Percentiles rank a stretch among this genome's conserved stretches.
Evolutionary conservation across 306 rosid species (phyloP).

Genomic region (Lathyrus aphaca): DNA sequence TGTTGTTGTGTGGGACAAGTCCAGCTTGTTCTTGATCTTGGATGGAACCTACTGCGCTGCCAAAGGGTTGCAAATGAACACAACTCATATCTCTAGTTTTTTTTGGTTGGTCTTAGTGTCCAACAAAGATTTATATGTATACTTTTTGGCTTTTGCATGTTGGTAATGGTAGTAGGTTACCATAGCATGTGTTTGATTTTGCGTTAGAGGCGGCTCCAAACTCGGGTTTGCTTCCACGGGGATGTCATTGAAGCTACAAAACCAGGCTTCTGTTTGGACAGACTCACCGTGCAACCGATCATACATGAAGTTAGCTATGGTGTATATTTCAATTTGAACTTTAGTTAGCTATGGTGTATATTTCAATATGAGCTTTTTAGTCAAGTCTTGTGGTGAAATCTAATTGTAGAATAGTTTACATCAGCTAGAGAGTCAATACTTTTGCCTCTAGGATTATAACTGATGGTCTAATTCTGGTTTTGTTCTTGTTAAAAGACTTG

Average conservation of each 20-base stretch:
- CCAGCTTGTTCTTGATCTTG: conserved; percentile 46
- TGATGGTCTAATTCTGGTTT: background rate
- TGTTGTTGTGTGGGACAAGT: conserved; percentile 69
- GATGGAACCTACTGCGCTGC: background rate
- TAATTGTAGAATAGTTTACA: conserved; percentile 40
- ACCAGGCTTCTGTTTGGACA: background rate
- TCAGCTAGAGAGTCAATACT: conserved; percentile 26
- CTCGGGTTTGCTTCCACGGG: background rate
- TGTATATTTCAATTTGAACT: conserved; percentile 36
- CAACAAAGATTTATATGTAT: conserved; percentile 27
- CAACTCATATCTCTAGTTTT: background rate
- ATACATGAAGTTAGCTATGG: conserved; percentile 10
- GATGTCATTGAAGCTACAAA: background rate
- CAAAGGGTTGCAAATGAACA: too few species aligned
- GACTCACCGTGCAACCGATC: background rate
- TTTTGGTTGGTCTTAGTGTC: background rate
- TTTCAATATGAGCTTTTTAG: conserved; percentile 34
- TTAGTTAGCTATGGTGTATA: conserved; percentile 35
- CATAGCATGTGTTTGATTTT: background rate
- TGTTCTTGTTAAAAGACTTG: conserved; percentile 11
- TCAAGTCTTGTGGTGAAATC: conserved; percentile 34
- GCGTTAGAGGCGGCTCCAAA: background rate
- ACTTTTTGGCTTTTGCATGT: conserved; percentile 31
- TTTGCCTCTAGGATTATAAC: conserved; percentile 24
- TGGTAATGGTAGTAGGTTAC: conserved; percentile 18